A percentile compares a stretch with the other conserved stretches of the same genome.
These are phyloP conservation scores for Sanghuangporus weigelae DNA, from an alignment of 1,284 basidiomycete species.

Conservation along the genomic window DNA sequence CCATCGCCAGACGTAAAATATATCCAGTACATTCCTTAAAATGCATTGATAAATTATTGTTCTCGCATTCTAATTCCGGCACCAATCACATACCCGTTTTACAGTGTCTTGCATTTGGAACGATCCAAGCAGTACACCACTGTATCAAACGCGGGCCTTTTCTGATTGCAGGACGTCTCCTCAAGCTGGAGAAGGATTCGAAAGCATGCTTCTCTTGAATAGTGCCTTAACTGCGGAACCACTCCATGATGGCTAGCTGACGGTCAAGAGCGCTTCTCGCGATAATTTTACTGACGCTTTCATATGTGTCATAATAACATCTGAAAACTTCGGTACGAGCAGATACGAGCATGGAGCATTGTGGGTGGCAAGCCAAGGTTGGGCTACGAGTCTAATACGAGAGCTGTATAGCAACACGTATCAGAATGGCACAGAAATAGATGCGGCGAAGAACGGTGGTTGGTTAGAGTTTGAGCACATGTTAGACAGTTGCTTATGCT, in stretches of 20 bases:
- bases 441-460: not conserved
- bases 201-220: not conserved
- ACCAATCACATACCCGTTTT: slow-evolving; percentile 31
- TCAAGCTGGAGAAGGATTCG: not conserved
- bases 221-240: not conserved
- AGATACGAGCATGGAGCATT: not conserved
- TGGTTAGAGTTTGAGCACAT: not conserved
- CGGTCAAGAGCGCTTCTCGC: not conserved
- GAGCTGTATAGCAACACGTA: not conserved
- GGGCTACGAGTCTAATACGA: not conserved
- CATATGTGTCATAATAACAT: not conserved
- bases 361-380: not conserved
- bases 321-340: not conserved
- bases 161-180: slow-evolving; percentile 21
- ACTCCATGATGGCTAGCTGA: not conserved
- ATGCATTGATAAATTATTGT: not conserved
- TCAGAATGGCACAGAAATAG: too few species aligned
- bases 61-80: not conserved
- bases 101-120: slow-evolving; percentile 27
- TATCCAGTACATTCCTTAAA: slow-evolving; percentile 39
- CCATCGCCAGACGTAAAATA: too few species aligned
- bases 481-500: not conserved
- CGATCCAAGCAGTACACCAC: slow-evolving; percentile 13
- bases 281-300: not conserved
- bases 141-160: slow-evolving; percentile 25